Evolutionary conservation across 2,329 filamentous ascomycete species (phyloP), one percentile per base, ranked within the genome.

Genomic region (Colletotrichum lini): DNA sequence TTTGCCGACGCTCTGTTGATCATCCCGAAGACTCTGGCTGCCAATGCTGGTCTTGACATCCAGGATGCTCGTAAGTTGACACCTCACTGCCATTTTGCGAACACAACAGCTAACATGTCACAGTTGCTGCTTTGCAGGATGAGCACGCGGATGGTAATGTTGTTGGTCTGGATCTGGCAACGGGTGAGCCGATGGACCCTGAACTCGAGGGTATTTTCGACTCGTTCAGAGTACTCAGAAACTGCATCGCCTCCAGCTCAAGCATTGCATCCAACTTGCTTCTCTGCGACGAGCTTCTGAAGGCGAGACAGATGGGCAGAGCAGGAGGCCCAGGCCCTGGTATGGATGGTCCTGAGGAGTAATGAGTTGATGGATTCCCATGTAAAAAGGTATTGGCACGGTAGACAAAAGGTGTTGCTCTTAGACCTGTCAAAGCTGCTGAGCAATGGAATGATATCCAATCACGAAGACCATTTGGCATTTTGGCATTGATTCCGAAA

Each of bases 21-120:
- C 78, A 98, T 99, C 78, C 96, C 96, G 78, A 99, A 99, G 90
- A 98, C 95, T 2, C 88, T 99, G 74, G 96, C 96, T 56, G 95
- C 95, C 75, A 99, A 99, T 80, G 94, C 94, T 63, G 96, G 96
- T 72, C 95, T 98, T 78, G 96, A 99, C 79, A 94, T 99, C 73
- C 96, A 99, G 84, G 96, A 99, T 84, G 92, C 95, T 75, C 86
- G 94, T 96, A 88, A 88, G 93, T 91, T 47, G 52, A 38, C 21
- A 38, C 35, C 35, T 38, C 15, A 12, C n/a, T 40, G 53, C 18
- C 59, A 15, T 44, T 1, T 4, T 18, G 30, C 7, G 4, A 15
- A 12, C 21, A 38, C 58, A 45, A n/a, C 2, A 3, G 35, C 54
- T 42, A 6, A 58, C 42, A 61, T 71, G 13, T 38, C 18, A 26